These are phyloP conservation scores for Cryptococcus hybrid DNA, from an alignment of 1,284 basidiomycete genomes.

Conservation along the genomic window DNA sequence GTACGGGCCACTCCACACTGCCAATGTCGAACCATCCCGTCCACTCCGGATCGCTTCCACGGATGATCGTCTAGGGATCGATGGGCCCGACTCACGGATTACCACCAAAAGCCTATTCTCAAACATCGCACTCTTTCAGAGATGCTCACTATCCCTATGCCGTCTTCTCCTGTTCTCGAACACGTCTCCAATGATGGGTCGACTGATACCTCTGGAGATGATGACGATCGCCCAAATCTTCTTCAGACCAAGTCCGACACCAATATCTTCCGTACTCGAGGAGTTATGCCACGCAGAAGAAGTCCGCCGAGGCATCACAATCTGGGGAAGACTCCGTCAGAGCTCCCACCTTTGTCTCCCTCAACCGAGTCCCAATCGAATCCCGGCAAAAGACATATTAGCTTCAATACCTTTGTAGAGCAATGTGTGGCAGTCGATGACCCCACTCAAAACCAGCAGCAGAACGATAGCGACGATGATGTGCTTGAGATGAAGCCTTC, in stretches of 20 bases:
- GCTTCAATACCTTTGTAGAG: constrained; percentile 97
- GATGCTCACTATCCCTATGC: constrained; percentile 62
- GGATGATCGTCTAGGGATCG: constrained; percentile 57
- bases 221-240: constrained; percentile 56
- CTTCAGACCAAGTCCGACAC: constrained; percentile 81
- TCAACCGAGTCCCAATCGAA: background rate
- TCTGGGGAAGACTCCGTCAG: constrained; percentile 8
- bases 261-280: constrained; percentile 56
- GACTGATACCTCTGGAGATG: constrained; percentile 44
- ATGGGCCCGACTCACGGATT: constrained; percentile 26
- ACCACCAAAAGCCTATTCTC: constrained; percentile 79
- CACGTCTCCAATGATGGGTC: constrained; percentile 36
- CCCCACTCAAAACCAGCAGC: constrained; percentile 37
- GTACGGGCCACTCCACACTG: constrained; percentile 90
- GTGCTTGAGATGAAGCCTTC: constrained; percentile 63
- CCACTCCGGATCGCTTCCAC: constrained; percentile 55
- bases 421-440: constrained; percentile 89
- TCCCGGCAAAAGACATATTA: constrained; percentile 72
- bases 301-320: constrained; percentile 20
- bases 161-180: constrained; percentile 59
- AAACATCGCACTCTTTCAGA: constrained; percentile 94
- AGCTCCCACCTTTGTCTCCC: constrained; percentile 1
- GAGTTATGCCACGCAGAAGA: constrained; percentile 12
- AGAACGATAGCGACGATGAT: constrained; percentile 55
- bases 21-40: constrained; percentile 63